These are phyloP conservation scores for Neopestalotiopsis sp. DNA, from an alignment of 2,329 filamentous ascomycete genomes.

Conservation along the genomic window DNA sequence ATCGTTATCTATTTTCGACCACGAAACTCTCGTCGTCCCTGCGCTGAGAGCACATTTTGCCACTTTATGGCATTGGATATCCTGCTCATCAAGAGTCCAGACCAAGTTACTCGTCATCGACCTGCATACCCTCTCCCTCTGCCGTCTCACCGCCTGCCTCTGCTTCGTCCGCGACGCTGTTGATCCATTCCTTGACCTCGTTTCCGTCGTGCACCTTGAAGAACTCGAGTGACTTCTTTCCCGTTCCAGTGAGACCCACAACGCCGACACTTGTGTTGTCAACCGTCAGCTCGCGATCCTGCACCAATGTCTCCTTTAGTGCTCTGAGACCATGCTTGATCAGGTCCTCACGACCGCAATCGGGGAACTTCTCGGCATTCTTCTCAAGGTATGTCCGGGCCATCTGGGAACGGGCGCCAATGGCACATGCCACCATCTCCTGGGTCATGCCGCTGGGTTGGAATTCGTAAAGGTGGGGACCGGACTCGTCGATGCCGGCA, in stretches of 20 bases:
- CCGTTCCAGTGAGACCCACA: conserved; percentile 66
- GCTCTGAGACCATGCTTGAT: conserved; percentile 89
- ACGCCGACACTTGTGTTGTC: conserved; percentile 95
- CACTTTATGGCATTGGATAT: neutral
- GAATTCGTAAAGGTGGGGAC: conserved; percentile 97
- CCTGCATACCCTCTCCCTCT: conserved; percentile 52
- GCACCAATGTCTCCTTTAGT: conserved; percentile 91
- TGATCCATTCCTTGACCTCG: conserved; percentile 85
- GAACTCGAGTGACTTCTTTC: conserved; percentile 69
- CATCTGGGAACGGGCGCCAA: conserved; percentile 96
- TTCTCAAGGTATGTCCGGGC: conserved; percentile 95
- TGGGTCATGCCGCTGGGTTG: conserved; percentile 95
- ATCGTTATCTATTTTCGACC: conserved; percentile 19
- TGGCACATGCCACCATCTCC: conserved; percentile 96
- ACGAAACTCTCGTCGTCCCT: neutral
- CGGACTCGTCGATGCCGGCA: conserved; percentile 90
- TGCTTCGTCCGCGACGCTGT: conserved; percentile 67
- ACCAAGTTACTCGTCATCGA: conserved; percentile 41
- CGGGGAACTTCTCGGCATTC: conserved; percentile 83
- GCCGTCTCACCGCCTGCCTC: conserved; percentile 48
- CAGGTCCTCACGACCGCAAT: conserved; percentile 80
- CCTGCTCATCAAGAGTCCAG: conserved; percentile 35
- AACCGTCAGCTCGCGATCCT: conserved; percentile 96
- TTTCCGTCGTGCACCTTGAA: conserved; percentile 93
- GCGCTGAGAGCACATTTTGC: conserved; percentile 7